These are phyloP conservation scores for Xylariaceae sp. DNA, from an alignment of 2,329 filamentous ascomycete genomes.

Conservation along the genomic window DNA sequence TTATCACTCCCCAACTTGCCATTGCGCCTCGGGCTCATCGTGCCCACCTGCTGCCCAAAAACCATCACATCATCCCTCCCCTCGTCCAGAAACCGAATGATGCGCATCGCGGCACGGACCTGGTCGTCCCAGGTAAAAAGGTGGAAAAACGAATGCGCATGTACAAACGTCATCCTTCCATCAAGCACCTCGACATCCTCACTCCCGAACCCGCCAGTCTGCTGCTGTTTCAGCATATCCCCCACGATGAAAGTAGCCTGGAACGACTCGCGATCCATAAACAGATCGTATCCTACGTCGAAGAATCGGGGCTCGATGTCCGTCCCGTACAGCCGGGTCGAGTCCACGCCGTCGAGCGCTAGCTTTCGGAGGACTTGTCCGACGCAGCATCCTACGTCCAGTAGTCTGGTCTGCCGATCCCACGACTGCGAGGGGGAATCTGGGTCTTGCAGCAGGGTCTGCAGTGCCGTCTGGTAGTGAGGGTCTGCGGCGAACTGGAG, in stretches of 20 bases:
- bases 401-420: slow-evolving; percentile 26
- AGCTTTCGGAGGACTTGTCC: slow-evolving; percentile 49
- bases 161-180: slow-evolving; percentile 44
- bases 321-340: slow-evolving; percentile 45
- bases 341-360: slow-evolving; percentile 45
- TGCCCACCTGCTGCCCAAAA: slow-evolving; percentile 50
- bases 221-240: slow-evolving; percentile 39
- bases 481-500: slow-evolving; percentile 39
- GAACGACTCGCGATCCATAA: slow-evolving; percentile 51
- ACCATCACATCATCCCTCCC: slow-evolving; percentile 44
- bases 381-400: slow-evolving; percentile 50
- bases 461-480: slow-evolving; percentile 40
- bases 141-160: slow-evolving; percentile 48
- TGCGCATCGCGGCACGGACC: slow-evolving; percentile 40
- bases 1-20: slow-evolving; percentile 22
- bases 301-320: slow-evolving; percentile 50
- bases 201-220: slow-evolving; percentile 25
- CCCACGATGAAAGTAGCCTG: slow-evolving; percentile 47
- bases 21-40: slow-evolving; percentile 24
- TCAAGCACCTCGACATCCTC: slow-evolving; percentile 33
- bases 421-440: slow-evolving; percentile 19
- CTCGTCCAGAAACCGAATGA: slow-evolving; percentile 43
- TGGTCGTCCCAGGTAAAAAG: slow-evolving; percentile 47
- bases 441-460: slow-evolving; percentile 33
- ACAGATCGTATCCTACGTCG: slow-evolving; percentile 60